phyloP scores from a whole-genome alignment of 1,139 yeast genomes.

The Sugiyamaella sp. region DNA sequence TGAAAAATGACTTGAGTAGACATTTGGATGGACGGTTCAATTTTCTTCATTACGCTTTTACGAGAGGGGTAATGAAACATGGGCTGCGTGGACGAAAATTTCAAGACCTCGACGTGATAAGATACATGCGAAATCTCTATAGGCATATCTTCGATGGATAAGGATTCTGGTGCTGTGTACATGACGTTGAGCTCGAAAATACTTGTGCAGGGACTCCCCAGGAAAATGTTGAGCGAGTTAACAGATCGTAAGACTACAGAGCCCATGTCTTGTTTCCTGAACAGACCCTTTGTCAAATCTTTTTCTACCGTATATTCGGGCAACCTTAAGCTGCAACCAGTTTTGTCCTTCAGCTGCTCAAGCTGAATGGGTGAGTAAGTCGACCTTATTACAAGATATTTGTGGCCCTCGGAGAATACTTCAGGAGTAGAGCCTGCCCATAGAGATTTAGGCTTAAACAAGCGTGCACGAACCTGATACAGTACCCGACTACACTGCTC shows the following conservation, averaged over 20 bases:
- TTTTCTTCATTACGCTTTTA: neutral
- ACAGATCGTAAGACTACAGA: conserved; percentile 2
- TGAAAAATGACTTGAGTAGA: conserved; percentile 5
- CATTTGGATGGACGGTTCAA: neutral
- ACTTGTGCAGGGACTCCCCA: conserved; percentile 9
- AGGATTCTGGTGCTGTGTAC: neutral
- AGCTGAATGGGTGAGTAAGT: conserved; percentile 11
- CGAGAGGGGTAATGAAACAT: conserved; percentile 9
- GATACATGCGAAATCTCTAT: conserved; percentile 15
- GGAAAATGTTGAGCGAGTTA: neutral
- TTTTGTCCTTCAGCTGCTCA: conserved; percentile 1
- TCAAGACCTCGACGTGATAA: conserved; percentile 17
- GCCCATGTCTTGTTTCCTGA: conserved; percentile 11
- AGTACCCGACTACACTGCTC: conserved; percentile 23
- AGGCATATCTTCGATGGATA: conserved; percentile 5
- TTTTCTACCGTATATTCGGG: neutral
- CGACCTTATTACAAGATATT: conserved; percentile 12
- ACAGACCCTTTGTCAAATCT: neutral
- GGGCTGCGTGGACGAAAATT: conserved; percentile 15
- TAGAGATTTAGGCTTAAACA: conserved; percentile 20
- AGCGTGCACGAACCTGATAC: conserved; percentile 27
- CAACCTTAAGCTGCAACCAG: conserved; percentile 6
- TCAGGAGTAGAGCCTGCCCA: neutral
- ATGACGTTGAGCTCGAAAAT: conserved; percentile 6
- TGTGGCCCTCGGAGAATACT: conserved; percentile 1